A percentile compares a stretch with the other conserved stretches of the same genome.
Evolutionary conservation across 352 stramenopile genomes (phyloP).

Genomic region (Phytophthora podocarpi): DNA sequence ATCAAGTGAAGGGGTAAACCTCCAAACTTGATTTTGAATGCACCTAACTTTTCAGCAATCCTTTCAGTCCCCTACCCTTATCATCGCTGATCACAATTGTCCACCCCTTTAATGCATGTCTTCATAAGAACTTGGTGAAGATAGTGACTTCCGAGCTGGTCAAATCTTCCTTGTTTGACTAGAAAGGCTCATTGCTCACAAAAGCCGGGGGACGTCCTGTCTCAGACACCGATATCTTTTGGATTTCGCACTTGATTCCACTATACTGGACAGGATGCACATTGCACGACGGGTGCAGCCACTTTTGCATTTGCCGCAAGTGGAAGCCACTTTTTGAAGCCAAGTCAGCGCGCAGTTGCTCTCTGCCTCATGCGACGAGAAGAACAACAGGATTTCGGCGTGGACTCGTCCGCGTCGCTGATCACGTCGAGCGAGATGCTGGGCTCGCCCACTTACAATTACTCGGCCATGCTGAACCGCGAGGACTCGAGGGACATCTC

Average conservation of each 20-base stretch:
- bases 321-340: too few species aligned
- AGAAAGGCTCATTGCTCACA: background rate
- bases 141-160: background rate
- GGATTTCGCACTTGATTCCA: conserved; percentile 17
- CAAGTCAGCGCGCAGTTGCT: conserved; percentile 15
- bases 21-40: conserved; percentile 20
- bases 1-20: too few species aligned
- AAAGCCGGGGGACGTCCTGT: conserved; percentile 1
- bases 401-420: conserved; percentile 26
- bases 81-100: too few species aligned
- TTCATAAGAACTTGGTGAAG: background rate
- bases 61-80: background rate
- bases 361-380: conserved; percentile 6
- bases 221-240: conserved; percentile 6
- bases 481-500: conserved; percentile 31
- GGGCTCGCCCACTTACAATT: conserved; percentile 35
- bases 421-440: conserved; percentile 39
- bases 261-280: conserved; percentile 22
- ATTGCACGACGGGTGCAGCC: conserved; percentile 13
- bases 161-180: background rate
- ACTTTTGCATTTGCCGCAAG: conserved; percentile 18
- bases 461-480: conserved; percentile 28
- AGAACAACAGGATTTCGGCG: conserved; percentile 1
- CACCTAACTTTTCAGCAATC: conserved; percentile 1
- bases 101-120: too few species aligned